phyloP scores from a whole-genome alignment of 192 early-diverging fungal species.

The Coemansia sp. region DNA sequence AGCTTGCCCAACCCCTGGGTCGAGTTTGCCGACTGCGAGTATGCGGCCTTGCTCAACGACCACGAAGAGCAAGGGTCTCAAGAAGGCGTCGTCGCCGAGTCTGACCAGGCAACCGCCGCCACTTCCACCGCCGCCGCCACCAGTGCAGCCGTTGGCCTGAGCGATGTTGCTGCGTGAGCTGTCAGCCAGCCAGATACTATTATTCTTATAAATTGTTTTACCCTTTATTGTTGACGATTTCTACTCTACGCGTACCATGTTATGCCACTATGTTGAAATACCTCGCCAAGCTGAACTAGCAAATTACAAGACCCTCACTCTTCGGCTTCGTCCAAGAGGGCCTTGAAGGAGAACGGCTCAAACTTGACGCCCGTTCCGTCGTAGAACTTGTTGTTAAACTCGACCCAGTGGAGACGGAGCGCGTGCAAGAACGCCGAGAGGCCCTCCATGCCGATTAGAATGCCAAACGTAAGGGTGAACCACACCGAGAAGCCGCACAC shows the following conservation, averaged over 20 bases:
- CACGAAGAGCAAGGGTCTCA: slow-evolving; percentile 29
- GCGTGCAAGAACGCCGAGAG: slow-evolving; percentile 89
- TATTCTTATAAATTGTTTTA: neutral
- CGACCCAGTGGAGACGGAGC: slow-evolving; percentile 96
- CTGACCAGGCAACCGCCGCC: neutral
- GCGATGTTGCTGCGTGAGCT: neutral
- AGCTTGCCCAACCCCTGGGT: slow-evolving; percentile 54
- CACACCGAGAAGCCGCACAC: slow-evolving; percentile 83
- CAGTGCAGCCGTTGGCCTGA: neutral
- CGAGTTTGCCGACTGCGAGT: slow-evolving; percentile 58
- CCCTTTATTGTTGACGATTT: neutral
- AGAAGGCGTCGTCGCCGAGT: neutral
- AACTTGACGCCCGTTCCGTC: slow-evolving; percentile 88
- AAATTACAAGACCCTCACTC: slow-evolving; percentile 25
- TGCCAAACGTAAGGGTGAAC: slow-evolving; percentile 83
- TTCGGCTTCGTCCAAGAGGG: slow-evolving; percentile 44
- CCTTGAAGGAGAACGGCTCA: slow-evolving; percentile 86
- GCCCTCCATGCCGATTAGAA: slow-evolving; percentile 86
- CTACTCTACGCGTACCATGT: neutral
- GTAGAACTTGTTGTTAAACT: slow-evolving; percentile 99
- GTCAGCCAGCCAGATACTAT: neutral
- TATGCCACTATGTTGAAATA: neutral
- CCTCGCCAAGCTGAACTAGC: too few species aligned
- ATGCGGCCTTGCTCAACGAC: slow-evolving; percentile 52
- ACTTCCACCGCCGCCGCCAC: too few species aligned